Evolutionary conservation across 371 early-diverging fungal species (phyloP).

Genomic region (Mortierella sp.): DNA sequence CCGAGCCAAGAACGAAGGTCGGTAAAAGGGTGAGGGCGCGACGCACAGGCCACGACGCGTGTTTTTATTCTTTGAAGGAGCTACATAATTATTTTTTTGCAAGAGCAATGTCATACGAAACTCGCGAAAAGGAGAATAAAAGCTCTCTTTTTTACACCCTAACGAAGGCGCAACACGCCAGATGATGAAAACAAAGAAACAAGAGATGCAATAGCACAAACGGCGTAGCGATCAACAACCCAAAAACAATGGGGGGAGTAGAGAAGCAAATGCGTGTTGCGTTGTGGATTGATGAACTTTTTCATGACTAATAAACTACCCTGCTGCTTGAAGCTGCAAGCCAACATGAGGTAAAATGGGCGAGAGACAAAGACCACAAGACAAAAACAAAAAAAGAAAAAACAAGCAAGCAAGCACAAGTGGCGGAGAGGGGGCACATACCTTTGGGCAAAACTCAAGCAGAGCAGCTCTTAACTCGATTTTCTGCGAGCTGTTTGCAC

Average conservation of each 20-base stretch:
- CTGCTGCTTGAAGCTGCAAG: too few relatives aligned
- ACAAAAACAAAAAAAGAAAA: too few relatives aligned
- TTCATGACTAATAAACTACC: neutral
- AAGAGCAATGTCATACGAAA: neutral
- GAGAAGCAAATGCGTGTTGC: neutral
- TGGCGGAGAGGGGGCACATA: neutral
- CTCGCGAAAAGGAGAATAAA: neutral
- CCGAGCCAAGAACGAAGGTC: neutral
- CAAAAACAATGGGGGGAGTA: too few relatives aligned
- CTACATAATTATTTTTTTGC: neutral
- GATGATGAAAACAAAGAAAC: neutral
- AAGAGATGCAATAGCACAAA: neutral
- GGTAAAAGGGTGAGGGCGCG: neutral
- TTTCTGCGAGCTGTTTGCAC: neutral
- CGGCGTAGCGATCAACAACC: neutral
- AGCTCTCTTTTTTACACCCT: neutral
- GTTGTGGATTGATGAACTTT: neutral
- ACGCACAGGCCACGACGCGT: conserved; percentile 14
- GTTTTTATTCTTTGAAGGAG: conserved; percentile 2
- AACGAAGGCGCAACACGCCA: neutral
- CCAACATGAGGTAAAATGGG: too few relatives aligned
- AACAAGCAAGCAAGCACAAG: neutral
- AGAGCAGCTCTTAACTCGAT: neutral
- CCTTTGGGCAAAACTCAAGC: neutral
- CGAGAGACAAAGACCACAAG: too few relatives aligned